A percentile compares a stretch with the other conserved stretches of the same genome.
These are phyloP conservation scores for Cyberlindnera suaveolens DNA, from an alignment of 805 yeast genomes.

Conservation along the genomic window DNA sequence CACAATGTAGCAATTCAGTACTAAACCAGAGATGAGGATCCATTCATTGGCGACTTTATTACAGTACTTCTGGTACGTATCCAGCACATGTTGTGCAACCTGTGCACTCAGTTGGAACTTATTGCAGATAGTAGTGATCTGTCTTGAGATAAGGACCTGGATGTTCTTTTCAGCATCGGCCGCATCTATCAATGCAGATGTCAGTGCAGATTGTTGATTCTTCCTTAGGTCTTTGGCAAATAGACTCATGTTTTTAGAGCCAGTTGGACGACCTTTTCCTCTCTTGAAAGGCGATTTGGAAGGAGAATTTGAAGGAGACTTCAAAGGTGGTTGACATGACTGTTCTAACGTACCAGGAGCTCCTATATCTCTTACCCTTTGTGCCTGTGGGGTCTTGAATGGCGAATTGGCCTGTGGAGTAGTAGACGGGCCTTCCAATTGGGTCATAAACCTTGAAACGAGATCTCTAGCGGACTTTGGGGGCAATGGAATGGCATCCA, in stretches of 20 bases:
- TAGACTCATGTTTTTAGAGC: conserved; percentile 17
- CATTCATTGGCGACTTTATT: conserved; percentile 56
- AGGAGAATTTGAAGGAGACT: neutral
- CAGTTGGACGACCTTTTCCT: conserved; percentile 18
- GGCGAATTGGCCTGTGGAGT: conserved; percentile 3
- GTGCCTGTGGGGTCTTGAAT: conserved; percentile 4
- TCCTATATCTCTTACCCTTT: neutral
- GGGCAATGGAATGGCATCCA: conserved; percentile 54
- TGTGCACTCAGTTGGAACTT: conserved; percentile 55
- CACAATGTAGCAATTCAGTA: conserved; percentile 50
- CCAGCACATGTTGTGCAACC: conserved; percentile 42
- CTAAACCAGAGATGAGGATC: conserved; percentile 63
- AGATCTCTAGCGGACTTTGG: conserved; percentile 34
- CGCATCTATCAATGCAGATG: neutral
- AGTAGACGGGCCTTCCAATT: conserved; percentile 1
- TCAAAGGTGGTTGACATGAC: neutral
- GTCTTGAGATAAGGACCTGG: conserved; percentile 33
- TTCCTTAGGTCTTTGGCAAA: conserved; percentile 19
- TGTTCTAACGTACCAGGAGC: neutral
- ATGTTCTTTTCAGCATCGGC: conserved; percentile 23
- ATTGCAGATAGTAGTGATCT: conserved; percentile 47
- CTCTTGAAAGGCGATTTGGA: neutral
- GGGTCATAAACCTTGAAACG: conserved; percentile 5
- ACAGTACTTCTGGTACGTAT: conserved; percentile 43
- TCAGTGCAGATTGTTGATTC: neutral